Conservation (phyloP, 2,329 filamentous ascomycete species). For the Phialemoniopsis sp. region DNA sequence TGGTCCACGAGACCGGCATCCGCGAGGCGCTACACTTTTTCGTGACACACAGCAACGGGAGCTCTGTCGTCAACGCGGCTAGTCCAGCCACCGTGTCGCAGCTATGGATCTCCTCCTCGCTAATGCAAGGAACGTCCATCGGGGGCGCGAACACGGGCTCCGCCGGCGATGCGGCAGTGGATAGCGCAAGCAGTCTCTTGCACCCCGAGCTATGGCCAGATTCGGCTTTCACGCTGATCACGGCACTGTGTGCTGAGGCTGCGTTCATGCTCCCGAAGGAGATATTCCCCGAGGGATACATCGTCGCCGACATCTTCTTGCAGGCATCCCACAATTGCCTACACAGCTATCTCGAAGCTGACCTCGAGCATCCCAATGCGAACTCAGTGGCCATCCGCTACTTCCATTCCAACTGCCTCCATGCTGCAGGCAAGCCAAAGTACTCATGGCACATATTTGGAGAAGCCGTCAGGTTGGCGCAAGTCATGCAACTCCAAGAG, state of each 20-base stretch:
- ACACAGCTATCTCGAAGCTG: slow-evolving; percentile 30
- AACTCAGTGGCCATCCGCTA: slow-evolving; percentile 38
- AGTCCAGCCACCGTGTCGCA: no score
- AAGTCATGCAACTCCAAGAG: slow-evolving; percentile 37
- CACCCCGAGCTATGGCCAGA: slow-evolving; percentile 25
- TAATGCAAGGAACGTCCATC: no score
- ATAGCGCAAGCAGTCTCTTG: slow-evolving; percentile 6
- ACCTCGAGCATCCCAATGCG: slow-evolving; percentile 34
- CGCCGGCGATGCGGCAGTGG: neutral
- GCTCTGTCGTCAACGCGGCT: no score
- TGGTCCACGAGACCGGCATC: slow-evolving; percentile 35
- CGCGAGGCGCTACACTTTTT: slow-evolving; percentile 29
- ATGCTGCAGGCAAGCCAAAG: slow-evolving; percentile 34
- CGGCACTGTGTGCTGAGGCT: slow-evolving; percentile 36
- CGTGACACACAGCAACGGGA: slow-evolving; percentile 1
- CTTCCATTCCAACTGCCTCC: slow-evolving; percentile 39
- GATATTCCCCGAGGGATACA: slow-evolving; percentile 31
- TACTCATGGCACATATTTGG: slow-evolving; percentile 41
- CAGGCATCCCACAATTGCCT: slow-evolving; percentile 31
- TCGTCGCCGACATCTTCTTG: slow-evolving; percentile 30
- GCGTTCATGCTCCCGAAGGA: slow-evolving; percentile 32
- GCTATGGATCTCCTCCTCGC: no score
- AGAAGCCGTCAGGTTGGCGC: slow-evolving; percentile 33
- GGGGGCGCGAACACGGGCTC: neutral
- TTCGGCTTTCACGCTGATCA: slow-evolving; percentile 33